Conservation (phyloP, 2,329 filamentous ascomycete species). For the Diaporthe caulivora region DNA sequence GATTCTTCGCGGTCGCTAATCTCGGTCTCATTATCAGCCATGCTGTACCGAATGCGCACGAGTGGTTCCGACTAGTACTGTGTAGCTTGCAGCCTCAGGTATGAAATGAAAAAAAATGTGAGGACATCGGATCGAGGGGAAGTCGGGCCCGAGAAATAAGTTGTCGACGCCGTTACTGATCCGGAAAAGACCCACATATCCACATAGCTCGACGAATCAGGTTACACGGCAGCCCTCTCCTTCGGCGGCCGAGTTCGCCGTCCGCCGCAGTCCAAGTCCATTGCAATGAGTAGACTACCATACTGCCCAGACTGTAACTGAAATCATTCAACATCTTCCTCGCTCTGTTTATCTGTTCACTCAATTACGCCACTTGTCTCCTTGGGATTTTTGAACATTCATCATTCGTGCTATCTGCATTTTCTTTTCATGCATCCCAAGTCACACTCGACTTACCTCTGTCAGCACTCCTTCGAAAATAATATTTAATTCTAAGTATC, state of each 20-base stretch:
- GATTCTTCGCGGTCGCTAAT: not conserved
- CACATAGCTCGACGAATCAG: not conserved
- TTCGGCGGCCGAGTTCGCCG: constrained; percentile 13
- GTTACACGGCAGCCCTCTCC: not conserved
- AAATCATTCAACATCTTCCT: not conserved
- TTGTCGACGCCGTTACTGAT: not conserved
- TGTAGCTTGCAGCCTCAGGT: not conserved
- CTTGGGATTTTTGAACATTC: not conserved
- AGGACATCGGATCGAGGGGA: constrained; percentile 6
- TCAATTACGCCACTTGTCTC: not conserved
- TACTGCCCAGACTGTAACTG: too few relatives aligned
- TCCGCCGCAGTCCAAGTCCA: not conserved
- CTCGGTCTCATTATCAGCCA: not conserved
- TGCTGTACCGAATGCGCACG: not conserved
- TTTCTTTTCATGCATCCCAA: not conserved
- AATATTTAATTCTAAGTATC: not conserved
- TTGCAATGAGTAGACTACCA: not conserved
- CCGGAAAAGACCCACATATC: not conserved
- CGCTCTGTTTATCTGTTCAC: not conserved
- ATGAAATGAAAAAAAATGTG: not conserved
- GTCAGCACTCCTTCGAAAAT: not conserved
- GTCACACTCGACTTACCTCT: not conserved
- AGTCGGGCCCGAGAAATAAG: constrained; percentile 11
- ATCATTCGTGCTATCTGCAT: not conserved
- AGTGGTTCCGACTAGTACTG: not conserved